Evolutionary conservation across 139 green algal species (phyloP).

Genomic region (Chlamydomonas applanata): DNA sequence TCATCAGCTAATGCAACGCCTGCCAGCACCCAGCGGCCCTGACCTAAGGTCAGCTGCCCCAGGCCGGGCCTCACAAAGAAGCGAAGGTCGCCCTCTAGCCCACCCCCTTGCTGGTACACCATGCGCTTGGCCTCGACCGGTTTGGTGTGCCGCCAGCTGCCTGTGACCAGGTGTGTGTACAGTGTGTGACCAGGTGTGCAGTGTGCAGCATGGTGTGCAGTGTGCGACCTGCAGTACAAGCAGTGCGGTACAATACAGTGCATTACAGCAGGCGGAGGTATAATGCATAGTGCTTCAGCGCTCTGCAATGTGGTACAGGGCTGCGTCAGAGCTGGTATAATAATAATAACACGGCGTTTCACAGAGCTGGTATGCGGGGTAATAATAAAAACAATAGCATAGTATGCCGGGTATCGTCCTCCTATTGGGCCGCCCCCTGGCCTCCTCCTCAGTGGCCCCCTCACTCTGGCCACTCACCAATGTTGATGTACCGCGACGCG

Average conservation of each 20-base stretch:
- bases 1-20: slow-evolving; percentile 9
- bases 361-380: too few species aligned
- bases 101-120: not conserved
- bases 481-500: slow-evolving; percentile 18
- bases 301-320: too few species aligned
- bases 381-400: too few species aligned
- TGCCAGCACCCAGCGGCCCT: slow-evolving; percentile 9
- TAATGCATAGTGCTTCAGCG: too few species aligned
- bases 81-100: slow-evolving; percentile 1
- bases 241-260: too few species aligned
- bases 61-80: slow-evolving; percentile 13
- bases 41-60: slow-evolving; percentile 9
- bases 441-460: not conserved
- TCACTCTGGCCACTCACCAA: slow-evolving; percentile 8
- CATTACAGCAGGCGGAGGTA: too few species aligned
- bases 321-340: too few species aligned
- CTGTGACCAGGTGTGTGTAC: too few species aligned
- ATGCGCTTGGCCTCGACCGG: slow-evolving; percentile 11
- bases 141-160: slow-evolving; percentile 26
- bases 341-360: too few species aligned
- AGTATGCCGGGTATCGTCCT: not conserved
- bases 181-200: too few species aligned
- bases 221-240: too few species aligned
- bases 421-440: not conserved
- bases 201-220: too few species aligned